phyloP scores from a whole-genome alignment of 2,329 filamentous ascomycete genomes.

The Alternaria ethzedia region DNA sequence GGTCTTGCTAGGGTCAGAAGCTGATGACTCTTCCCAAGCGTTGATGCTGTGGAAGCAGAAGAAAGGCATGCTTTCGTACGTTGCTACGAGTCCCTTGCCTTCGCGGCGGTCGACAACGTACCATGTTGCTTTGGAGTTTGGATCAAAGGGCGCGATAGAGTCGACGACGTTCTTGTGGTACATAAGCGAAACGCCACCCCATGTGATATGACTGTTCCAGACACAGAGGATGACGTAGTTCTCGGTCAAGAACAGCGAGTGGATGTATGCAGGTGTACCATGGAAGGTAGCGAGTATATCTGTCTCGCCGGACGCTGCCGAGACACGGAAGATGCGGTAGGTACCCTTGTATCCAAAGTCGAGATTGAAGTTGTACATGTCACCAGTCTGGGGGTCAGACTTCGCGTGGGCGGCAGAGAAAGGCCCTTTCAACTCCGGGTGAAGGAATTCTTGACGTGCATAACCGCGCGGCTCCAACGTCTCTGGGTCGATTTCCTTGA shows the following conservation, averaged over 20 bases:
- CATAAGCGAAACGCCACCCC: slow-evolving; percentile 65
- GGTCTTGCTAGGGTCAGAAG: slow-evolving; percentile 43
- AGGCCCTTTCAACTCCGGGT: slow-evolving; percentile 71
- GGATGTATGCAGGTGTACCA: slow-evolving; percentile 72
- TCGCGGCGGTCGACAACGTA: slow-evolving; percentile 72
- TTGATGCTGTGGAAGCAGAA: slow-evolving; percentile 86
- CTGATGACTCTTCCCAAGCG: slow-evolving; percentile 68
- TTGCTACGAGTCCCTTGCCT: slow-evolving; percentile 69
- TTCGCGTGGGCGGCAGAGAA: slow-evolving; percentile 75
- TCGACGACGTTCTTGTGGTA: slow-evolving; percentile 73
- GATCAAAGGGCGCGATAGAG: slow-evolving; percentile 69
- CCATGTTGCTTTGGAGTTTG: slow-evolving; percentile 67
- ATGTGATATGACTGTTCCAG: slow-evolving; percentile 68
- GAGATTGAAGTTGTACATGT: slow-evolving; percentile 85
- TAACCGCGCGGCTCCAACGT: slow-evolving; percentile 75
- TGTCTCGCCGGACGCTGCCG: slow-evolving; percentile 67
- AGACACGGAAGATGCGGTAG: slow-evolving; percentile 74
- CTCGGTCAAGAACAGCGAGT: slow-evolving; percentile 77
- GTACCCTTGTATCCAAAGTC: slow-evolving; percentile 62
- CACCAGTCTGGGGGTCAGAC: slow-evolving; percentile 73
- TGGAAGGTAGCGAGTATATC: slow-evolving; percentile 73
- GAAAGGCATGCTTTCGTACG: slow-evolving; percentile 70
- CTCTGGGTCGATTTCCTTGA: slow-evolving; percentile 70
- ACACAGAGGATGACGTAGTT: slow-evolving; percentile 76
- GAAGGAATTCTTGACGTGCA: slow-evolving; percentile 65